phyloP scores from a whole-genome alignment of 495 filamentous ascomycete genomes.

The Echria macrotheca region DNA sequence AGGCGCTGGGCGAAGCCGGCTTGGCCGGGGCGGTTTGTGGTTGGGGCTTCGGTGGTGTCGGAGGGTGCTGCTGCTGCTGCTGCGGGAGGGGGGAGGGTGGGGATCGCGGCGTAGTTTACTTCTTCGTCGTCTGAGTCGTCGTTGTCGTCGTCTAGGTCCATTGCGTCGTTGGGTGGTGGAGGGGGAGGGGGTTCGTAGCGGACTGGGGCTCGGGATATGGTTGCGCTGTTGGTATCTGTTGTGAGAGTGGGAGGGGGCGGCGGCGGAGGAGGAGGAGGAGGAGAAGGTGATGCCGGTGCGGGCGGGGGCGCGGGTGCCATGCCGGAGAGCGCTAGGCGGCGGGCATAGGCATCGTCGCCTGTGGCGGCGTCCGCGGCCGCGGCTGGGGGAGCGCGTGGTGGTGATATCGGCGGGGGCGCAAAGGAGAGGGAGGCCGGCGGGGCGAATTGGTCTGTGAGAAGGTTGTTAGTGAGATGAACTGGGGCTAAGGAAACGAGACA shows the following conservation, averaged over 20 bases:
- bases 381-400: slow-evolving; percentile 35
- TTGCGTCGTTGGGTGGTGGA: slow-evolving; percentile 42
- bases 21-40: slow-evolving; percentile 67
- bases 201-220: slow-evolving; percentile 82
- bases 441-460: slow-evolving; percentile 58
- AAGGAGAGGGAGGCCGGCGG: slow-evolving; percentile 64
- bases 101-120: slow-evolving; percentile 39
- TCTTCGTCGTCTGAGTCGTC: slow-evolving; percentile 40
- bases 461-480: slow-evolving; percentile 19
- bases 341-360: slow-evolving; percentile 67
- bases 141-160: no score
- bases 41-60: not conserved
- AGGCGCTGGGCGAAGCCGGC: slow-evolving; percentile 76
- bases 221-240: slow-evolving; percentile 39
- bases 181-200: slow-evolving; percentile 67
- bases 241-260: no score
- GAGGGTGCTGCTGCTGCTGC: slow-evolving; percentile 8
- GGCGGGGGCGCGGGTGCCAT: slow-evolving; percentile 32
- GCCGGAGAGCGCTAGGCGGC: slow-evolving; percentile 53
- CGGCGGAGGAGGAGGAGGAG: no score
- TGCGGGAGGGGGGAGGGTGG: slow-evolving; percentile 4
- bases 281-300: slow-evolving; percentile 44
- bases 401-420: slow-evolving; percentile 60
- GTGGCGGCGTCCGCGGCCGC: slow-evolving; percentile 48
- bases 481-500: not conserved